These are phyloP conservation scores for Ascomycota sp. DNA, from an alignment of 2,329 filamentous ascomycete genomes.

Conservation along the genomic window DNA sequence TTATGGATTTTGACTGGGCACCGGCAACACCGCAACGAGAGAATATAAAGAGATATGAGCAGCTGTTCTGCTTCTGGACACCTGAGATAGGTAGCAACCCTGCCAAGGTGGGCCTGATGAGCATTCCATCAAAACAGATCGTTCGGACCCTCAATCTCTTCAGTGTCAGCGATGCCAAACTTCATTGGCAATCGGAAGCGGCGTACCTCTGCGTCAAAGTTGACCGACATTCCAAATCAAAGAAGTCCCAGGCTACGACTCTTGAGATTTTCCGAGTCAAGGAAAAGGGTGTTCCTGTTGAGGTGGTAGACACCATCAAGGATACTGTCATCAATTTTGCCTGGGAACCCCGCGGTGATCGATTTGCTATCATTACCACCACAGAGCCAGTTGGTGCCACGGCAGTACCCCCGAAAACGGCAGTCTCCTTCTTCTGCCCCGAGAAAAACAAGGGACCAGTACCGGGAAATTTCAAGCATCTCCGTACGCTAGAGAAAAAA, in stretches of 20 bases:
- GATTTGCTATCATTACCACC: constrained; percentile 92
- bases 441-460: constrained; percentile 73
- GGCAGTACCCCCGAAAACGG: constrained; percentile 79
- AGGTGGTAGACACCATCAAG: constrained; percentile 94
- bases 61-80: constrained; percentile 96
- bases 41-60: constrained; percentile 78
- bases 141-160: constrained; percentile 91
- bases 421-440: constrained; percentile 88
- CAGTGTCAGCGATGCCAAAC: constrained; percentile 91
- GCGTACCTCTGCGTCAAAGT: constrained; percentile 96
- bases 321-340: constrained; percentile 99
- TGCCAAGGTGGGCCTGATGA: constrained; percentile 92
- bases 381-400: constrained; percentile 61
- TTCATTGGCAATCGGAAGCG: constrained; percentile 95
- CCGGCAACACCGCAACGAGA: constrained; percentile 67
- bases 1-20: constrained; percentile 96
- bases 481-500: constrained; percentile 94
- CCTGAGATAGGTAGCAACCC: constrained; percentile 96
- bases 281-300: constrained; percentile 95
- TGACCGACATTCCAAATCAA: constrained; percentile 94
- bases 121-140: constrained; percentile 82
- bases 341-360: constrained; percentile 95
- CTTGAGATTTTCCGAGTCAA: constrained; percentile 94
- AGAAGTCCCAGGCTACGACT: constrained; percentile 93
- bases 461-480: constrained; percentile 87